Percentiles rank a stretch among this genome's conserved stretches.
Conservation (phyloP, 345 rosid genomes). For the Chamaenerion angustifolium region DNA sequence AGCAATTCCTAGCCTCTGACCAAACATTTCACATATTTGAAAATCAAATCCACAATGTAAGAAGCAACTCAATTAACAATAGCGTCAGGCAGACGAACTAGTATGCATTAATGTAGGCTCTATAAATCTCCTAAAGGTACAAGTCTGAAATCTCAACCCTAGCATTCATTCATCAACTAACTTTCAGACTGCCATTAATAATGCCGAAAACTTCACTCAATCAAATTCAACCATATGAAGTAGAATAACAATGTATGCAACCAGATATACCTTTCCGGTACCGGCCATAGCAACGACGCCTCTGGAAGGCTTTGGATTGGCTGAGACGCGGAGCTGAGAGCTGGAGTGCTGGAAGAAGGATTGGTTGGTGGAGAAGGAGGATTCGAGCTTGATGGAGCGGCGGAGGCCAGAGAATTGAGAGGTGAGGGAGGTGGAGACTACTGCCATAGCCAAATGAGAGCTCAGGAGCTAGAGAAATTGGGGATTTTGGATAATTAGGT, state of each 20-base stretch:
- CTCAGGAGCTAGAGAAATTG: not conserved
- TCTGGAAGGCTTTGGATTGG: slow-evolving; percentile 41
- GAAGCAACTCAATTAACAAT: too few species aligned
- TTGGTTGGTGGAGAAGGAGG: slow-evolving; percentile 15
- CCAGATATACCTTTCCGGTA: slow-evolving; percentile 55
- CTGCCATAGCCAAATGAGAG: slow-evolving; percentile 26
- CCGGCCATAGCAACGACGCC: slow-evolving; percentile 78
- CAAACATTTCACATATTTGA: too few species aligned
- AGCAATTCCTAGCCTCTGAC: too few species aligned
- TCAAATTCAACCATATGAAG: not conserved
- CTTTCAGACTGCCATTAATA: too few species aligned
- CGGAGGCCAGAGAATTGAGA: slow-evolving; percentile 23
- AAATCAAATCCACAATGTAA: too few species aligned
- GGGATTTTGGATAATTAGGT: not conserved
- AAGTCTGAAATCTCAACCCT: too few species aligned
- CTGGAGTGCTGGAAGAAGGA: slow-evolving; percentile 28
- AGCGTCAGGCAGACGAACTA: too few species aligned
- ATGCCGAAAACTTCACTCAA: not conserved
- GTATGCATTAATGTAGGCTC: too few species aligned
- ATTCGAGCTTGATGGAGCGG: slow-evolving; percentile 28
- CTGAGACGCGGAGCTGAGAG: slow-evolving; percentile 33
- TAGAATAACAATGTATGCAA: slow-evolving; percentile 1
- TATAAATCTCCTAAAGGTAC: too few species aligned
- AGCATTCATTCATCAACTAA: too few species aligned
- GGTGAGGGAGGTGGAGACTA: slow-evolving; percentile 37